Percentiles rank a stretch among this genome's conserved stretches.
Evolutionary conservation across 345 rosid species (phyloP).

Genomic region (Atalantia buxifolia): DNA sequence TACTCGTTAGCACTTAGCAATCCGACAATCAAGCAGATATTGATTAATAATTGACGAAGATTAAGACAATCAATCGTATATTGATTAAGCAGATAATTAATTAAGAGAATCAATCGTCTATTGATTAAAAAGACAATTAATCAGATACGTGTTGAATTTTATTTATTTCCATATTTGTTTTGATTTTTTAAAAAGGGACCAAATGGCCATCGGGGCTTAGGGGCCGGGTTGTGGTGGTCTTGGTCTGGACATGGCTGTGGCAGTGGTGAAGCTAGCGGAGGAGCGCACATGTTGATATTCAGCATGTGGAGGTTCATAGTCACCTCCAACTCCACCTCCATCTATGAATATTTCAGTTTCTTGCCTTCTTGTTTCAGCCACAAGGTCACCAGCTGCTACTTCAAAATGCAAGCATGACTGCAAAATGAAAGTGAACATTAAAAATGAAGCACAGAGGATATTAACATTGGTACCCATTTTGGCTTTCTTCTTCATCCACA

Average conservation of each 20-base stretch:
- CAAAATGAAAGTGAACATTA: not conserved
- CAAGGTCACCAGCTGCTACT: not conserved
- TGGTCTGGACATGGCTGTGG: not conserved
- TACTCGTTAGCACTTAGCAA: too few species aligned
- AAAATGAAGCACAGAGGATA: not conserved
- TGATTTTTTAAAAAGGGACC: not conserved
- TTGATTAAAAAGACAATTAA: too few species aligned
- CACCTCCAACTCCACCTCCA: not conserved
- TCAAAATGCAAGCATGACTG: not conserved
- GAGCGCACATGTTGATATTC: not conserved
- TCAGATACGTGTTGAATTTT: too few species aligned
- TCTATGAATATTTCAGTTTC: slow-evolving; percentile 20
- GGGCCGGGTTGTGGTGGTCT: not conserved
- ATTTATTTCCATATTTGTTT: too few species aligned
- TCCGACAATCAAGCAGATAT: too few species aligned
- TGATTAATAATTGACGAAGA: too few species aligned
- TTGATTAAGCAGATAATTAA: too few species aligned
- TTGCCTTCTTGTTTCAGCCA: not conserved
- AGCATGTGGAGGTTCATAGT: slow-evolving; percentile 7
- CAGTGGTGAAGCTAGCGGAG: rapidly evolving
- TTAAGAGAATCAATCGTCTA: too few species aligned
- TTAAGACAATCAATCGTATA: too few species aligned
- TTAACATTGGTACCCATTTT: slow-evolving; percentile 13
- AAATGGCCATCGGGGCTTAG: not conserved
- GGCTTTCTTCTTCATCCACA: not conserved